phyloP scores from a whole-genome alignment of 192 early-diverging fungal genomes.

The Backusella westeae region DNA sequence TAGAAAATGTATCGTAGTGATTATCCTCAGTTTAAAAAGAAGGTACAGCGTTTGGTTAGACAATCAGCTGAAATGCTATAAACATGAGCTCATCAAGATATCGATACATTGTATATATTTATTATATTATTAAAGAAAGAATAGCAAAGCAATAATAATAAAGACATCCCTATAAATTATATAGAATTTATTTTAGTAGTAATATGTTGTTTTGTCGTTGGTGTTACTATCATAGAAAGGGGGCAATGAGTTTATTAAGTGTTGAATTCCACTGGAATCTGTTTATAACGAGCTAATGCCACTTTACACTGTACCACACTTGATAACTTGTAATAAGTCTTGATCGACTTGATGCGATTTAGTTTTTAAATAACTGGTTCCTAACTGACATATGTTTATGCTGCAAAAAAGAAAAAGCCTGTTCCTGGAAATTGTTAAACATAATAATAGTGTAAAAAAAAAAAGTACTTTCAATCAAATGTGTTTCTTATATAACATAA shows the following conservation, averaged over 20 bases:
- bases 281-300: too few relatives aligned
- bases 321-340: too few relatives aligned
- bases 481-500: not conserved
- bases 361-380: too few relatives aligned
- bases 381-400: too few relatives aligned
- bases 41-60: slow-evolving; percentile 61
- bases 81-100: not conserved
- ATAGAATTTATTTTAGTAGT: not conserved
- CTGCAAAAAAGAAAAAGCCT: not conserved
- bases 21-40: slow-evolving; percentile 69
- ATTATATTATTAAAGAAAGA: not conserved
- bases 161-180: not conserved
- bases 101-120: slow-evolving; percentile 5
- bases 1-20: slow-evolving; percentile 80
- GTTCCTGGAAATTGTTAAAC: not conserved
- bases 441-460: not conserved
- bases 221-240: not conserved
- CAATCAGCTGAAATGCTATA: slow-evolving; percentile 49
- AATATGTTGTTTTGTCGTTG: too few relatives aligned
- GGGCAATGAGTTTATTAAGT: not conserved
- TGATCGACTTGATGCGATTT: too few relatives aligned
- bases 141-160: not conserved
- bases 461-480: too few relatives aligned
- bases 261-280: not conserved
- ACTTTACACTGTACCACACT: too few relatives aligned